Conservation (phyloP, 805 yeast species). For the Cyberlindnera bimundalis region DNA sequence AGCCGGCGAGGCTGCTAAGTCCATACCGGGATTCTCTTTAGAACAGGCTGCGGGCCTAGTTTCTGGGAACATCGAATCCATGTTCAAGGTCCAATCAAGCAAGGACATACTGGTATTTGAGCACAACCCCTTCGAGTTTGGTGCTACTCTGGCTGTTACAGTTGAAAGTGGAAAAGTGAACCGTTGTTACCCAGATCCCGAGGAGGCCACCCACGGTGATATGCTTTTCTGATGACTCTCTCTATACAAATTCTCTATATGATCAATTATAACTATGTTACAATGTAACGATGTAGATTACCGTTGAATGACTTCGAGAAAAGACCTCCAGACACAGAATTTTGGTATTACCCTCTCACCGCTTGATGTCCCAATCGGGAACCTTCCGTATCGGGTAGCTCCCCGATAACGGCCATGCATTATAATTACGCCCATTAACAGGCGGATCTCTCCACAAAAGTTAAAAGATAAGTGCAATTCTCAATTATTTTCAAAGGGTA, state of each 20-base stretch:
- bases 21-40: conserved; percentile 2
- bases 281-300: neutral
- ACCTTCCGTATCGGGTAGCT: neutral
- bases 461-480: neutral
- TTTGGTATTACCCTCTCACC: no score
- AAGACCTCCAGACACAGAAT: no score
- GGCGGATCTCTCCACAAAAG: neutral
- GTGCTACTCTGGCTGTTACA: conserved; percentile 4
- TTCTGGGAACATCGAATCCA: conserved; percentile 1
- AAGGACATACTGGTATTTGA: conserved; percentile 5
- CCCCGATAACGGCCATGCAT: no score
- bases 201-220: conserved; percentile 7
- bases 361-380: neutral
- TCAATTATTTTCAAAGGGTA: neutral
- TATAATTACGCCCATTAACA: neutral
- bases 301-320: no score
- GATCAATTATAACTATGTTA: neutral
- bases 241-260: neutral
- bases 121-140: conserved; percentile 9
- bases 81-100: conserved; percentile 1
- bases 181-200: conserved; percentile 10
- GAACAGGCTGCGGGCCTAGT: neutral
- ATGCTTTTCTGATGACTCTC: conserved; percentile 1
- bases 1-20: conserved; percentile 5
- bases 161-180: conserved; percentile 1